Conservation (phyloP, 768 basidiomycete species). For the Rhizopogon vinicolor region DNA sequence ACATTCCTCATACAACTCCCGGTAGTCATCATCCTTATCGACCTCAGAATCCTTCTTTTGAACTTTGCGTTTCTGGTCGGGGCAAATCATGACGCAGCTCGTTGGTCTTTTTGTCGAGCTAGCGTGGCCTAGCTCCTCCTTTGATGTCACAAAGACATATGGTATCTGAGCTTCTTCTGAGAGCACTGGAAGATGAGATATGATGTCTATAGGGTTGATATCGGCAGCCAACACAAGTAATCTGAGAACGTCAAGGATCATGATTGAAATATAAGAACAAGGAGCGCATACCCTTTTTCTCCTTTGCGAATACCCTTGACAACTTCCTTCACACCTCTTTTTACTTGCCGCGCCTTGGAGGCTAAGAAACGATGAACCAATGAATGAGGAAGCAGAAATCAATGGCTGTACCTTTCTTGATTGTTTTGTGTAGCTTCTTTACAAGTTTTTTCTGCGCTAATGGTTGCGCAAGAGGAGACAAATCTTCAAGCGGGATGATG, state of each 20-base stretch:
- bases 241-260: constrained; percentile 32
- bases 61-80: constrained; percentile 67
- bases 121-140: constrained; percentile 93
- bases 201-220: constrained; percentile 97
- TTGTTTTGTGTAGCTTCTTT: constrained; percentile 92
- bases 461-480: constrained; percentile 93
- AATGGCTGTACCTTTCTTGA: constrained; percentile 71
- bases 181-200: constrained; percentile 92
- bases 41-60: constrained; percentile 59
- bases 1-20: constrained; percentile 83
- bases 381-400: background rate
- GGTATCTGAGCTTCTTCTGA: constrained; percentile 92
- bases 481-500: constrained; percentile 67
- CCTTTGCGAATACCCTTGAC: constrained; percentile 97
- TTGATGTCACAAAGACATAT: constrained; percentile 85
- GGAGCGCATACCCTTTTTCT: constrained; percentile 78
- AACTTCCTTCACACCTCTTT: constrained; percentile 97
- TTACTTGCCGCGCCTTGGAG: constrained; percentile 91
- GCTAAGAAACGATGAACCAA: constrained; percentile 40
- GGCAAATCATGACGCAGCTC: constrained; percentile 94
- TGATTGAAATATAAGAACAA: background rate
- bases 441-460: constrained; percentile 89
- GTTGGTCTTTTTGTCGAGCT: constrained; percentile 98
- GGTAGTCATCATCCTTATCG: constrained; percentile 79
- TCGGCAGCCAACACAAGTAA: constrained; percentile 92